These are phyloP conservation scores for Cyberlindnera maritima DNA, from an alignment of 805 yeast genomes.

Conservation along the genomic window DNA sequence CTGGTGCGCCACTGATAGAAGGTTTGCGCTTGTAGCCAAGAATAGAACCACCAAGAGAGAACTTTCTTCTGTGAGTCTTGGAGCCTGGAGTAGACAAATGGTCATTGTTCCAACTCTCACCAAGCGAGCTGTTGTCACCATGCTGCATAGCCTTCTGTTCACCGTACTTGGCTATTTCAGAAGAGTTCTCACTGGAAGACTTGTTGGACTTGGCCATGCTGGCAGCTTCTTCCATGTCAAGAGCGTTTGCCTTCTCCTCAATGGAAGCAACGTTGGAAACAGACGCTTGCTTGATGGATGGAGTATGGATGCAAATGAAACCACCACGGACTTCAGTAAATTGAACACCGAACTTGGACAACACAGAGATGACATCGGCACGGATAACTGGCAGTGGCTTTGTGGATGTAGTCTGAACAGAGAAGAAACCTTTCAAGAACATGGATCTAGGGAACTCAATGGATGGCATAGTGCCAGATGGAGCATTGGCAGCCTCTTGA, in stretches of 20 bases:
- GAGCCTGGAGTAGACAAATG: constrained; percentile 22
- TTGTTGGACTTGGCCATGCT: constrained; percentile 17
- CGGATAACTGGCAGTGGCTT: constrained; percentile 88
- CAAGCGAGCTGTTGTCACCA: constrained; percentile 14
- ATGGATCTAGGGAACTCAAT: constrained; percentile 90
- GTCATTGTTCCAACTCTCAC: constrained; percentile 20
- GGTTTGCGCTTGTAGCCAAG: constrained; percentile 48
- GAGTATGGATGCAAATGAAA: constrained; percentile 73
- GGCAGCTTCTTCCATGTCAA: constrained; percentile 3
- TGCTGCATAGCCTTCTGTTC: constrained; percentile 8
- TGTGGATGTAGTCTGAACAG: constrained; percentile 93
- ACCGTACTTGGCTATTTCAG: constrained; percentile 2
- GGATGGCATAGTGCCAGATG: constrained; percentile 84
- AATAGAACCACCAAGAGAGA: constrained; percentile 58
- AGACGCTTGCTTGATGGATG: constrained; percentile 36
- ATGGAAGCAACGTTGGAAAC: constrained; percentile 5
- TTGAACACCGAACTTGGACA: constrained; percentile 72
- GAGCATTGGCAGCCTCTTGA: constrained; percentile 51
- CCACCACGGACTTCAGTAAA: constrained; percentile 93
- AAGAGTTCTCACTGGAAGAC: constrained; percentile 12
- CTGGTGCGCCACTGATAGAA: constrained; percentile 29
- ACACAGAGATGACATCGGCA: constrained; percentile 73
- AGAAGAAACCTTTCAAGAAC: constrained; percentile 88
- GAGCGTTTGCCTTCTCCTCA: constrained; percentile 6
- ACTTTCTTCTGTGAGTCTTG: constrained; percentile 56